Evolutionary conservation across 2,329 filamentous ascomycete genomes (phyloP).

Genomic region (Calonectria naviculata): DNA sequence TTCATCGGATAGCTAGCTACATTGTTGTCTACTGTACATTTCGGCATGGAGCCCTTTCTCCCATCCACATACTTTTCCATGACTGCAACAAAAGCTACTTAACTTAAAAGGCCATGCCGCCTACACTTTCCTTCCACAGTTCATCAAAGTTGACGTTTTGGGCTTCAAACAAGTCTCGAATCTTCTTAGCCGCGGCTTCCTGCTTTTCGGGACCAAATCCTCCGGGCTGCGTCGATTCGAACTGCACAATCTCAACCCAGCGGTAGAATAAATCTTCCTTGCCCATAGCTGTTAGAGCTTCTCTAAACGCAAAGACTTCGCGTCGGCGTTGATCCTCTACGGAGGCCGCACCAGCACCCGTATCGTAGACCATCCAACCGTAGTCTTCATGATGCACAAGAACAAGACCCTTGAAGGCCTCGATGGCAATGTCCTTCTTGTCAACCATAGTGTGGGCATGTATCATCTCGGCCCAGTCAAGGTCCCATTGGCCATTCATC

Average conservation of each 20-base stretch:
- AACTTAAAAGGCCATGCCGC: neutral
- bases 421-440: slow-evolving; percentile 65
- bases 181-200: slow-evolving; percentile 76
- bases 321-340: slow-evolving; percentile 73
- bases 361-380: slow-evolving; percentile 72
- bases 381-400: slow-evolving; percentile 74
- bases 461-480: slow-evolving; percentile 88
- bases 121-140: slow-evolving; percentile 73
- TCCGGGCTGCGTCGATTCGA: slow-evolving; percentile 81
- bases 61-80: neutral
- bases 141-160: slow-evolving; percentile 85
- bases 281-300: slow-evolving; percentile 77
- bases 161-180: slow-evolving; percentile 78
- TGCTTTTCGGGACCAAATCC: slow-evolving; percentile 83
- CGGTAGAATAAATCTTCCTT: slow-evolving; percentile 92
- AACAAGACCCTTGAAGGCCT: slow-evolving; percentile 79
- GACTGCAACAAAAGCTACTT: neutral
- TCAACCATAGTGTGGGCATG: slow-evolving; percentile 77
- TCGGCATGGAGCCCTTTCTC: neutral
- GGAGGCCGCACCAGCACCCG: slow-evolving; percentile 65
- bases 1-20: neutral
- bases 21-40: neutral
- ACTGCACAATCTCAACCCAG: slow-evolving; percentile 94
- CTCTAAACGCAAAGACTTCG: slow-evolving; percentile 84
- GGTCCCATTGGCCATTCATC: slow-evolving; percentile 86